A percentile compares a stretch with the other conserved stretches of the same genome.
phyloP scores from a whole-genome alignment of 352 stramenopile species.

The Pythium diclinum region DNA sequence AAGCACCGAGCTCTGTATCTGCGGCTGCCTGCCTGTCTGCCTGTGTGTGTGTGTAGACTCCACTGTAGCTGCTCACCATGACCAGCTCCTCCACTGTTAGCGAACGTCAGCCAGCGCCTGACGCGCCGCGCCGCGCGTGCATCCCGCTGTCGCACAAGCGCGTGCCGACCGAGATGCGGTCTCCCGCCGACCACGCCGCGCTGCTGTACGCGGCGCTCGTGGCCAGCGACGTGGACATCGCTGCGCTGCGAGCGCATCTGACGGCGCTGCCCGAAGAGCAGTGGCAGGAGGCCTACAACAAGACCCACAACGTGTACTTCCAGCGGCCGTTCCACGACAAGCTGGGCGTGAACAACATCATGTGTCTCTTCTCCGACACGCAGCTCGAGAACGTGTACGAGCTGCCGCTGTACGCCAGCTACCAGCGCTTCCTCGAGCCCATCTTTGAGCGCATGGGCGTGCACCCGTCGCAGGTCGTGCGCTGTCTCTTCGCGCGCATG shows the following conservation, averaged over 20 bases:
- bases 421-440: conserved; percentile 41
- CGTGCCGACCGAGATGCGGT: conserved; percentile 49
- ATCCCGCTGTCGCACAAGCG: conserved; percentile 54
- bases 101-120: conserved; percentile 36
- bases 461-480: conserved; percentile 64
- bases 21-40: not conserved
- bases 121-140: conserved; percentile 33
- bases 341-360: conserved; percentile 94
- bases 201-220: conserved; percentile 46
- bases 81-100: not conserved
- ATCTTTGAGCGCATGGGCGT: conserved; percentile 74
- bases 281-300: conserved; percentile 50
- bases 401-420: conserved; percentile 85
- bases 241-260: conserved; percentile 35
- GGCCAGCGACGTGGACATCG: conserved; percentile 36
- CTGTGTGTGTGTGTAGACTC: not conserved
- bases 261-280: conserved; percentile 33
- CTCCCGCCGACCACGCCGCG: conserved; percentile 34
- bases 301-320: conserved; percentile 81
- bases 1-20: not conserved
- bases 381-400: conserved; percentile 91
- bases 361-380: conserved; percentile 96
- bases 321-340: conserved; percentile 91
- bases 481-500: conserved; percentile 92
- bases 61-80: not conserved